A percentile compares a stretch with the other conserved stretches of the same genome.
These are phyloP conservation scores for Colletotrichum theobromicola DNA, from an alignment of 2,329 filamentous ascomycete species.

Conservation along the genomic window DNA sequence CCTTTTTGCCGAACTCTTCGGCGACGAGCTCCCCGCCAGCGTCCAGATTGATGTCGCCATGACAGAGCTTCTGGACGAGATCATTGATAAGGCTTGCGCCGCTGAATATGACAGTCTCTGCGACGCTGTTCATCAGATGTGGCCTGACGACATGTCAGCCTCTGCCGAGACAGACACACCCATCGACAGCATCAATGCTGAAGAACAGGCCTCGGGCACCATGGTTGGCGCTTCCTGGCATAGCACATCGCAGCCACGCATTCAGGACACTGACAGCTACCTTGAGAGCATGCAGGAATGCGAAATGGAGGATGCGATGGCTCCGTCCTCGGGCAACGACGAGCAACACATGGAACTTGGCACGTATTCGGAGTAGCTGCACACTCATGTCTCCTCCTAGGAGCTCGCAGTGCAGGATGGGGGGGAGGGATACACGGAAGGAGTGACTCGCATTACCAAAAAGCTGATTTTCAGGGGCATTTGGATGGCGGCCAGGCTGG, in stretches of 20 bases:
- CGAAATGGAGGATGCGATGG: background rate
- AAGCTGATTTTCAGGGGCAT: background rate
- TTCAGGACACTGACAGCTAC: background rate
- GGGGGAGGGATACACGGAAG: background rate
- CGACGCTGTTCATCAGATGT: background rate
- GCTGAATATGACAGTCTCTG: background rate
- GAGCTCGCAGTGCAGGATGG: background rate
- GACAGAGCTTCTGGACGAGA: background rate
- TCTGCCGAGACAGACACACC: background rate
- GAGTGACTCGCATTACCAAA: background rate
- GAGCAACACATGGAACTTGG: too few species aligned
- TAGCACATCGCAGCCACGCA: background rate
- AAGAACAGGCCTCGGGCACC: background rate
- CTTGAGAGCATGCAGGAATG: background rate
- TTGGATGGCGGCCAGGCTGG: background rate
- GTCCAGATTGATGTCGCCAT: background rate
- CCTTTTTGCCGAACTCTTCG: conserved; percentile 12
- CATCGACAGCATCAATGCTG: background rate
- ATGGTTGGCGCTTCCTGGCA: background rate
- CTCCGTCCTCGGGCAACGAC: background rate
- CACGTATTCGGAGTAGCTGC: too few species aligned
- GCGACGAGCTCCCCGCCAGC: conserved; percentile 3
- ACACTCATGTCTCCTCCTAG: background rate
- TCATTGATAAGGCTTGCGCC: background rate
- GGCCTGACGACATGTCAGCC: accelerated